Evolutionary conservation across 345 rosid genomes (phyloP).

Genomic region (Pistacia atlantica): DNA sequence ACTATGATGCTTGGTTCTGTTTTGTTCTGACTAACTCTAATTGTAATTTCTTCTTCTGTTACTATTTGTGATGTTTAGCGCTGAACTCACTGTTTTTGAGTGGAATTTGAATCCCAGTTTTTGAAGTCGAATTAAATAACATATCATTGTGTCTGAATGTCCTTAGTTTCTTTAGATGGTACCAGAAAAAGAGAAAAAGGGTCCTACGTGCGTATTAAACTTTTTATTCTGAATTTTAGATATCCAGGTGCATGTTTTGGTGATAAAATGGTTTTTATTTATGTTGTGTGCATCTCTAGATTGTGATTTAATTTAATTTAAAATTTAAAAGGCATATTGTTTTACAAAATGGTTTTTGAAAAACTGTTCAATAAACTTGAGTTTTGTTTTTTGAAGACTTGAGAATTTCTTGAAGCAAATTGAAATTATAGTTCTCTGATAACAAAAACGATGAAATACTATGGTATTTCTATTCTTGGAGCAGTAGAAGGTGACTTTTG

Average conservation of each 20-base stretch:
- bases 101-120: slow-evolving; percentile 10
- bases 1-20: background rate
- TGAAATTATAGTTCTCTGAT: no score
- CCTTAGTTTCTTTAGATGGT: background rate
- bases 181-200: background rate
- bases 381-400: background rate
- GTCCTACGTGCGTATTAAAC: background rate
- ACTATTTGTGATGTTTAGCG: background rate
- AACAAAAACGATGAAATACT: no score
- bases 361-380: background rate
- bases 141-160: background rate
- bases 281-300: background rate
- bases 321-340: background rate
- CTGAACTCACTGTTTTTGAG: background rate
- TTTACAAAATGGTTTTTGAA: background rate
- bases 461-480: background rate
- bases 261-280: background rate
- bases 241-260: slow-evolving; percentile 4
- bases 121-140: background rate
- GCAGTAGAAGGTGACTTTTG: background rate
- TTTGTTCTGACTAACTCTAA: background rate
- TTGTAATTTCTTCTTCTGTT: background rate
- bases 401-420: background rate
- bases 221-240: background rate
- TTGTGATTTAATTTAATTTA: background rate